phyloP scores from a whole-genome alignment of 2,329 filamentous ascomycete genomes.

The Colletotrichum sp. region DNA sequence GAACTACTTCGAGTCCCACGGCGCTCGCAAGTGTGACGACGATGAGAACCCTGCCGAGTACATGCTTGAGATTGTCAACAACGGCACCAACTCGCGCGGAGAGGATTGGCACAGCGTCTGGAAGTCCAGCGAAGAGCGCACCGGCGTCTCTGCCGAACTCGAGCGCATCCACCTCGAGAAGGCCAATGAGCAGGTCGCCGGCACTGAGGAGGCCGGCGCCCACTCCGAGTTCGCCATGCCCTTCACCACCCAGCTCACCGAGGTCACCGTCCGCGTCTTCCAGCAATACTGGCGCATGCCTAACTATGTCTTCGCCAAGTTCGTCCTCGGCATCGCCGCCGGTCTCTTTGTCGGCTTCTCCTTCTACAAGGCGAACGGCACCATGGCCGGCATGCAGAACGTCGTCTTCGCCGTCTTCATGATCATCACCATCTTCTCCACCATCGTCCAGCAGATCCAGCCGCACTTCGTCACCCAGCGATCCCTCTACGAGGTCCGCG shows the following conservation, averaged over 20 bases:
- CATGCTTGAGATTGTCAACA: constrained; percentile 65
- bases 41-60: constrained; percentile 78
- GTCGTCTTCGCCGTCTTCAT: constrained; percentile 79
- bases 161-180: constrained; percentile 63
- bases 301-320: constrained; percentile 77
- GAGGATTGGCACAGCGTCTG: constrained; percentile 74
- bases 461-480: constrained; percentile 78
- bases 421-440: constrained; percentile 75
- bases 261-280: constrained; percentile 73
- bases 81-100: constrained; percentile 39
- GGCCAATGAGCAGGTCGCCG: constrained; percentile 21
- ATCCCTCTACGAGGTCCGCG: constrained; percentile 77
- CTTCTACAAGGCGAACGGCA: constrained; percentile 62
- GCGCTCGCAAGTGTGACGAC: constrained; percentile 61
- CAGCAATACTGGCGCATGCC: constrained; percentile 86
- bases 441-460: constrained; percentile 75
- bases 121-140: constrained; percentile 57
- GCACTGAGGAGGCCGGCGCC: constrained; percentile 24
- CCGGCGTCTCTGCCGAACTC: constrained; percentile 64
- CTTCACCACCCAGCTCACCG: constrained; percentile 66
- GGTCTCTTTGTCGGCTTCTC: constrained; percentile 78
- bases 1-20: constrained; percentile 69
- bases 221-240: constrained; percentile 79
- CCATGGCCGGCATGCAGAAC: constrained; percentile 74
- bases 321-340: constrained; percentile 61